phyloP scores from a whole-genome alignment of 352 stramenopile genomes.

The Pythium brachiatum region DNA sequence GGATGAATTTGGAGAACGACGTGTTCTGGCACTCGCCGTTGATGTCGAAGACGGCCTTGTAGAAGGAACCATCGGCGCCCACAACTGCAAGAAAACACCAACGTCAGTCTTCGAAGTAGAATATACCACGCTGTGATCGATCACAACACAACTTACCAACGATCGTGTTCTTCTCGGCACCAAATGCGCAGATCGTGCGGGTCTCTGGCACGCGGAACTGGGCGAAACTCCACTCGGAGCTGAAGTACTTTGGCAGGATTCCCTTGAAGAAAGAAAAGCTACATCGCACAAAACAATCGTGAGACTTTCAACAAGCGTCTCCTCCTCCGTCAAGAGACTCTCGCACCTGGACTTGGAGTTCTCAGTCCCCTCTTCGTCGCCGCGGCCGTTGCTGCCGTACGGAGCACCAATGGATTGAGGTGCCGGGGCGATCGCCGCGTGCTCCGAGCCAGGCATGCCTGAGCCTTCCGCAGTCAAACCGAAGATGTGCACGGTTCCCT shows the following conservation, averaged over 20 bases:
- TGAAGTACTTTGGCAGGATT: slow-evolving; percentile 92
- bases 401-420: slow-evolving; percentile 42
- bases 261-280: slow-evolving; percentile 90
- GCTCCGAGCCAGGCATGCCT: slow-evolving; percentile 49
- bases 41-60: slow-evolving; percentile 86
- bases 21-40: slow-evolving; percentile 89
- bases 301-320: not conserved
- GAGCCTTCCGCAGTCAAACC: slow-evolving; percentile 72
- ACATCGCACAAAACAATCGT: not conserved
- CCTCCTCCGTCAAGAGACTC: not conserved
- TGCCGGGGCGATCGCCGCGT: slow-evolving; percentile 51
- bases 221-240: slow-evolving; percentile 93
- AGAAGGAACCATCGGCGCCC: slow-evolving; percentile 84
- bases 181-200: slow-evolving; percentile 91
- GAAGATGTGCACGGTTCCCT: slow-evolving; percentile 97
- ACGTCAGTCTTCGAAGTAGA: not conserved
- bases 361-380: slow-evolving; percentile 78
- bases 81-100: slow-evolving; percentile 47
- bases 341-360: slow-evolving; percentile 84
- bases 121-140: not conserved
- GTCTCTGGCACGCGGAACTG: slow-evolving; percentile 91
- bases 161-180: slow-evolving; percentile 91
- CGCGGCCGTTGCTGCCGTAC: slow-evolving; percentile 37
- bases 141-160: slow-evolving; percentile 47
- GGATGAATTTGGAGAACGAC: slow-evolving; percentile 90